phyloP scores from a whole-genome alignment of 805 yeast genomes.

The Saturnispora silvae region DNA sequence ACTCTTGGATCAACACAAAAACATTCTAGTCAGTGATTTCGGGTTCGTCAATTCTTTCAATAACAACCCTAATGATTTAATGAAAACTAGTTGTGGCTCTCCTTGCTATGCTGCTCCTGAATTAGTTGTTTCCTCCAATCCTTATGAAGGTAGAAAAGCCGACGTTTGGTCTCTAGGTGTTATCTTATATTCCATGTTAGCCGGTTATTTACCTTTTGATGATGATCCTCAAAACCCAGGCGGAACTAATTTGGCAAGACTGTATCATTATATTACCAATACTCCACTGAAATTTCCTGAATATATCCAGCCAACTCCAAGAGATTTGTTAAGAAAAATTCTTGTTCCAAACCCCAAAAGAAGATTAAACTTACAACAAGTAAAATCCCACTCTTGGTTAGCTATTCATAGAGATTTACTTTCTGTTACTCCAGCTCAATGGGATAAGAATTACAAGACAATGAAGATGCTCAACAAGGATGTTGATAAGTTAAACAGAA shows the following conservation, averaged over 20 bases:
- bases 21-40: conserved; percentile 79
- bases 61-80: conserved; percentile 48
- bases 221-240: conserved; percentile 96
- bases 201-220: conserved; percentile 95
- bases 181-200: conserved; percentile 89
- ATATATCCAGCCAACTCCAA: conserved; percentile 78
- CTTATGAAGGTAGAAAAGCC: conserved; percentile 86
- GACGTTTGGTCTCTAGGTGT: conserved; percentile 98
- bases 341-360: conserved; percentile 75
- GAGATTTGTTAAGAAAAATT: conserved; percentile 80
- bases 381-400: conserved; percentile 81
- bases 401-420: conserved; percentile 74
- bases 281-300: conserved; percentile 94
- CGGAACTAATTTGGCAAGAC: conserved; percentile 83
- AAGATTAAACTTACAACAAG: conserved; percentile 57
- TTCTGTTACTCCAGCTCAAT: conserved; percentile 76
- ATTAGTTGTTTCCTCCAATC: conserved; percentile 73
- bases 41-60: conserved; percentile 88
- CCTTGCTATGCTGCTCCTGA: conserved; percentile 99
- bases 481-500: conserved; percentile 23
- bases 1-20: conserved; percentile 73
- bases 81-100: conserved; percentile 94
- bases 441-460: conserved; percentile 60
- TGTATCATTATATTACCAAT: conserved; percentile 83
- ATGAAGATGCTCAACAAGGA: conserved; percentile 19